Evolutionary conservation across 106 monocot species (phyloP).

Genomic region (Posidonia australis): DNA sequence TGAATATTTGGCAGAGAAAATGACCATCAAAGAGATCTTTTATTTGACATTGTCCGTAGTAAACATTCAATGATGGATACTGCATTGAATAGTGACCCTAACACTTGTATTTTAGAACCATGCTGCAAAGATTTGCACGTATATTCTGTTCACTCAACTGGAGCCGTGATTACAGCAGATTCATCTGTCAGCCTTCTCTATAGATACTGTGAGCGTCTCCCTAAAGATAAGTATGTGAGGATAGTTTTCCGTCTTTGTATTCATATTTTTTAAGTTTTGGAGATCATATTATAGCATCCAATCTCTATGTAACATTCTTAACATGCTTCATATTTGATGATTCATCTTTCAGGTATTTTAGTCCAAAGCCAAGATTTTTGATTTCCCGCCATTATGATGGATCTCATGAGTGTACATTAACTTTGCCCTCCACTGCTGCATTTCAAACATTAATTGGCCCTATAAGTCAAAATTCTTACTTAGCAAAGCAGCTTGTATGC

Average conservation of each 20-base stretch:
- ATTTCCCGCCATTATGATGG: conserved; percentile 19
- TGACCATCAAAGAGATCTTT: conserved; percentile 40
- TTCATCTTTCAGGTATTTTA: conserved; percentile 36
- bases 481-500: conserved; percentile 66
- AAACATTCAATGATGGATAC: conserved; percentile 48
- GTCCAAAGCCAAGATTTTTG: conserved; percentile 43
- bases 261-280: background rate
- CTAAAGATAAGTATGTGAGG: conserved; percentile 62
- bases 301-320: background rate
- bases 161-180: conserved; percentile 57
- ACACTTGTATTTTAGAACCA: conserved; percentile 16
- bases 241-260: background rate
- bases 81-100: conserved; percentile 36
- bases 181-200: conserved; percentile 55
- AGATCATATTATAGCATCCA: background rate
- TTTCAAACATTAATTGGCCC: conserved; percentile 61
- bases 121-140: conserved; percentile 12
- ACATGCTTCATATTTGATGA: background rate
- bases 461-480: conserved; percentile 32
- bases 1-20: conserved; percentile 44
- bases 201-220: conserved; percentile 78
- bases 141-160: conserved; percentile 71
- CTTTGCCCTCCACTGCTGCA: conserved; percentile 69
- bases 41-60: conserved; percentile 58
- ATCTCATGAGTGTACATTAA: conserved; percentile 56